A percentile compares a stretch with the other conserved stretches of the same genome.
phyloP scores from a whole-genome alignment of 257 asterid species.

The Jacaranda mimosifolia region DNA sequence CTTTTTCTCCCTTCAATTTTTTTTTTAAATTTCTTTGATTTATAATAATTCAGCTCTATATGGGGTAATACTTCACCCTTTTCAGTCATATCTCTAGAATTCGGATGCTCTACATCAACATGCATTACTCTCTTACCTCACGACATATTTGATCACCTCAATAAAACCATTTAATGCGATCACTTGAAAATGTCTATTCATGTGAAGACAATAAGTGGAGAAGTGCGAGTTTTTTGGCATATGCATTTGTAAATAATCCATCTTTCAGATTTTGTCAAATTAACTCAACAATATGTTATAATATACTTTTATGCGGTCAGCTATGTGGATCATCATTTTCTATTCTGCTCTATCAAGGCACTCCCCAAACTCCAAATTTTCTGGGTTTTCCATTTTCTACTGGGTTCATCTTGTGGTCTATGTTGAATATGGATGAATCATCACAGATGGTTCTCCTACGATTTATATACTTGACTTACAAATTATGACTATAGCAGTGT shows the following conservation, averaged over 20 bases:
- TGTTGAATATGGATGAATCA: conserved; percentile 24
- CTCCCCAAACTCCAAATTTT: background rate
- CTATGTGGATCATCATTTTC: background rate
- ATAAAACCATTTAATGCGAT: conserved; percentile 19
- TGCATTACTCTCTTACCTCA: conserved; percentile 24
- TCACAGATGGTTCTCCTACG: conserved; percentile 6
- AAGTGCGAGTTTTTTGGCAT: background rate
- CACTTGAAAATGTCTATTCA: conserved; percentile 6
- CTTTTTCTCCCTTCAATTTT: background rate
- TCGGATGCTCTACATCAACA: conserved; percentile 1
- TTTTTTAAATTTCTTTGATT: background rate
- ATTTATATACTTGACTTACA: background rate
- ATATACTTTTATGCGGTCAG: background rate
- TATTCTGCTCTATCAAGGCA: conserved; percentile 6
- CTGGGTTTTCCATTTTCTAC: background rate
- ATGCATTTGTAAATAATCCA: conserved; percentile 27
- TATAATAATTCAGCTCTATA: background rate
- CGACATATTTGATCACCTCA: conserved; percentile 5
- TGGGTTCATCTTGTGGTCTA: conserved; percentile 21
- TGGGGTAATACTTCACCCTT: conserved; percentile 25
- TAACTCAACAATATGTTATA: background rate
- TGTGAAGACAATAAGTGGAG: background rate
- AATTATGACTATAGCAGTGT: background rate
- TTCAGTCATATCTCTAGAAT: conserved; percentile 31
- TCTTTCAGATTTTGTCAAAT: background rate